Evolutionary conservation across 2,329 filamentous ascomycete genomes (phyloP).

Genomic region (Neonectria ditissima): DNA sequence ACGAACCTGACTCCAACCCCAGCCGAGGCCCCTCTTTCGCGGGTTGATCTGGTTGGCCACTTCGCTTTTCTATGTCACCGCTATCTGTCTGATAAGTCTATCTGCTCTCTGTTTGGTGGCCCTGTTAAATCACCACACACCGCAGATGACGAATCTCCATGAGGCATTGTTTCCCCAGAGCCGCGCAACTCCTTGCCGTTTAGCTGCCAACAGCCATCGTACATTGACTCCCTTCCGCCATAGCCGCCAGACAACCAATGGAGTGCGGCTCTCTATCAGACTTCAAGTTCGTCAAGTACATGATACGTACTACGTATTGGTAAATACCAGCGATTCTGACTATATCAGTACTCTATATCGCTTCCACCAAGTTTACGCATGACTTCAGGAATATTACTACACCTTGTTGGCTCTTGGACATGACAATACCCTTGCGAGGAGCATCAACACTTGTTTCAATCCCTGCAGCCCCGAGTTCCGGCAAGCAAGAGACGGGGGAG

Average conservation of each 20-base stretch:
- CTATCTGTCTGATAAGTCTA: background rate
- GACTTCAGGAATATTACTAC: background rate
- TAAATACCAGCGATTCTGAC: background rate
- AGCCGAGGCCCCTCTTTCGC: constrained; percentile 5
- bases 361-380: background rate
- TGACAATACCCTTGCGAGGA: background rate
- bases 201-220: constrained; percentile 5
- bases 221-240: background rate
- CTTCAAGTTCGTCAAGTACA: background rate
- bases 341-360: background rate
- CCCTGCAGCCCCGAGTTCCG: background rate
- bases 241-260: constrained; percentile 7
- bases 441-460: background rate
- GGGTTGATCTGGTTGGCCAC: constrained; percentile 7
- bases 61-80: background rate
- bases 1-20: constrained; percentile 3
- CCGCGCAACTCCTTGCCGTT: constrained; percentile 9
- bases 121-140: background rate
- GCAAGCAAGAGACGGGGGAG: background rate
- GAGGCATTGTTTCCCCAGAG: constrained; percentile 1
- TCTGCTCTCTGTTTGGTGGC: background rate
- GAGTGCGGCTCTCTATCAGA: constrained; percentile 8
- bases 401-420: background rate
- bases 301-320: background rate
- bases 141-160: constrained; percentile 10